Percentiles rank a stretch among this genome's conserved stretches.
Conservation (phyloP, 2,329 filamentous ascomycete genomes). For the Cryphonectria nitschkei region DNA sequence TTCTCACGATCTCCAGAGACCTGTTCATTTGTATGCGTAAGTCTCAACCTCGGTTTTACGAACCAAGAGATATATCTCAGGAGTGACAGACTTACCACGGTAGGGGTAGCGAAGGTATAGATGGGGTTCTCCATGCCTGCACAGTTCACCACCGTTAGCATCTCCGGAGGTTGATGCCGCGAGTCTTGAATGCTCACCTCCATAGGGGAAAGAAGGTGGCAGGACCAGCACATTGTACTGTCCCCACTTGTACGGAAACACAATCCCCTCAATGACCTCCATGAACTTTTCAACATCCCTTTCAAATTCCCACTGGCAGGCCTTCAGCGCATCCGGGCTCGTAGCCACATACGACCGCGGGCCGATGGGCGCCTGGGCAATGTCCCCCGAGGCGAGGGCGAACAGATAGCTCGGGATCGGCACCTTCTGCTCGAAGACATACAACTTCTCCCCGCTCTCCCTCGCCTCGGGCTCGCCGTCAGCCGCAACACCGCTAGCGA, state of each 20-base stretch:
- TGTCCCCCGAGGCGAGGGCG: conserved; percentile 85
- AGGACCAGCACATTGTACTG: conserved; percentile 93
- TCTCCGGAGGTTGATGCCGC: conserved; percentile 5
- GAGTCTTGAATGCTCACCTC: conserved; percentile 55
- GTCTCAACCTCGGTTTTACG: conserved; percentile 46
- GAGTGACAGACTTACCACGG: conserved; percentile 9
- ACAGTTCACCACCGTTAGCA: conserved; percentile 30
- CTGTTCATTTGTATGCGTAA: conserved; percentile 62
- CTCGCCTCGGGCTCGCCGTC: conserved; percentile 50
- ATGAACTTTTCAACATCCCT: conserved; percentile 91
- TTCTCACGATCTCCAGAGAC: conserved; percentile 88
- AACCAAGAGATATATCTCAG: not conserved
- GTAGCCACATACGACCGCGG: conserved; percentile 83
- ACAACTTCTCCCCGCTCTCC: conserved; percentile 65
- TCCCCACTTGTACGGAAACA: conserved; percentile 92
- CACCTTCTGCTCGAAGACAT: conserved; percentile 86
- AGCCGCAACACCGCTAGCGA: conserved; percentile 79
- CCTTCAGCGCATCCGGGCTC: conserved; percentile 82
- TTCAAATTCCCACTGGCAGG: conserved; percentile 89
- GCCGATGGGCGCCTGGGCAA: conserved; percentile 83
- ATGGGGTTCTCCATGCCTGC: conserved; percentile 87
- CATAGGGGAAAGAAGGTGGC: conserved; percentile 88
- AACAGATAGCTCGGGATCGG: conserved; percentile 95
- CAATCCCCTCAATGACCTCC: conserved; percentile 76
- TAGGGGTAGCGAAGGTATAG: conserved; percentile 83